phyloP scores from a whole-genome alignment of 129 eudicot species.

The Artemisia tridentata region DNA sequence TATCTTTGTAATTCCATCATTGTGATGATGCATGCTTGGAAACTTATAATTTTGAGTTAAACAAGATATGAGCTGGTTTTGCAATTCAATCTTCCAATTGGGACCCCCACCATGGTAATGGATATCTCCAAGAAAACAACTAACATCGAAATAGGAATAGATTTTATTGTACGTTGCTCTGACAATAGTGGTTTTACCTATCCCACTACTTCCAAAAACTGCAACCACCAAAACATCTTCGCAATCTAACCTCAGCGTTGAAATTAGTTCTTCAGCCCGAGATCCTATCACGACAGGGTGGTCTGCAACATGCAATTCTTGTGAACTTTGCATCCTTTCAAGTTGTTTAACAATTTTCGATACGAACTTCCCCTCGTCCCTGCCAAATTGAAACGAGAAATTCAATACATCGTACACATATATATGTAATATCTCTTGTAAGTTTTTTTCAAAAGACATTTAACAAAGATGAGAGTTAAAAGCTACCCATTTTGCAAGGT shows the following conservation, averaged over 20 bases:
- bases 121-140: conserved; percentile 28
- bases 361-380: conserved; percentile 24
- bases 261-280: conserved; percentile 17
- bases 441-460: background rate
- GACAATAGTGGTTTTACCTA: conserved; percentile 29
- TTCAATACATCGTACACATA: background rate
- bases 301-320: conserved; percentile 6
- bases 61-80: conserved; percentile 15
- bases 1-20: conserved; percentile 14
- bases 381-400: background rate
- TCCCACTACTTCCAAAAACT: conserved; percentile 22
- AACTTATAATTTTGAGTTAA: background rate
- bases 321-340: conserved; percentile 14
- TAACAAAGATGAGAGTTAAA: background rate
- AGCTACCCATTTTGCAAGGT: background rate
- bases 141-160: background rate
- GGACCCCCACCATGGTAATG: background rate
- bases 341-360: conserved; percentile 13
- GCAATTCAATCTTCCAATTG: conserved; percentile 20
- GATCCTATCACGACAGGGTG: conserved; percentile 29
- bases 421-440: background rate
- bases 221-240: conserved; percentile 31
- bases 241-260: conserved; percentile 1
- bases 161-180: conserved; percentile 18
- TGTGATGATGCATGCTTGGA: background rate